A percentile compares a stretch with the other conserved stretches of the same genome.
phyloP scores from a whole-genome alignment of 441 rosid species.

The Dalechampia spathulata region DNA sequence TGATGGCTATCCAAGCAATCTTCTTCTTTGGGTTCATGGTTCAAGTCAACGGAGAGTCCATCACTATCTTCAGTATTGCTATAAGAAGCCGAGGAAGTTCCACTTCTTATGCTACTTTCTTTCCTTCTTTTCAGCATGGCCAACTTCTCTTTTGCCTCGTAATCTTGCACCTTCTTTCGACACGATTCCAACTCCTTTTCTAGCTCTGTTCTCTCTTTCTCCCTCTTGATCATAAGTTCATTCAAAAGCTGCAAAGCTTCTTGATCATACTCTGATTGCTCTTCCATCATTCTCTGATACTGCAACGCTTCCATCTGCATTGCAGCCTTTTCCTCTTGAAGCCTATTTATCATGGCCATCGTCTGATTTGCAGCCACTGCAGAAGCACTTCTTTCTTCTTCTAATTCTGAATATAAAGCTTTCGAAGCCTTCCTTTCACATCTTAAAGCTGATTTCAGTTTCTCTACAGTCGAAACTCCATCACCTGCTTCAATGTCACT shows the following conservation, averaged over 20 bases:
- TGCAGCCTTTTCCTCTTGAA: slow-evolving; percentile 93
- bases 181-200: slow-evolving; percentile 63
- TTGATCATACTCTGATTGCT: slow-evolving; percentile 82
- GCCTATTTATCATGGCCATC: slow-evolving; percentile 96
- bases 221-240: slow-evolving; percentile 68
- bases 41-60: slow-evolving; percentile 41
- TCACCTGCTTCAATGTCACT: slow-evolving; percentile 47
- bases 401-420: slow-evolving; percentile 63
- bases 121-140: slow-evolving; percentile 37
- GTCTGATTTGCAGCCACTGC: slow-evolving; percentile 82
- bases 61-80: slow-evolving; percentile 58
- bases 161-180: slow-evolving; percentile 50
- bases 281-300: slow-evolving; percentile 98
- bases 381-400: slow-evolving; percentile 95
- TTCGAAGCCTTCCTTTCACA: slow-evolving; percentile 59
- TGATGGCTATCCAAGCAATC: slow-evolving; percentile 20
- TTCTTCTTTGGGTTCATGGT: slow-evolving; percentile 32
- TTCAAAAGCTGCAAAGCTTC: slow-evolving; percentile 85
- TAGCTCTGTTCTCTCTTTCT: slow-evolving; percentile 58
- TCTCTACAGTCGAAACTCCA: slow-evolving; percentile 47
- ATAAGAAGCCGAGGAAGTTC: slow-evolving; percentile 49
- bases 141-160: slow-evolving; percentile 51
- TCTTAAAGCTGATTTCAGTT: slow-evolving; percentile 48
- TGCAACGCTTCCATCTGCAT: slow-evolving; percentile 99
- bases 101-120: slow-evolving; percentile 31